Evolutionary conservation across 805 yeast species (phyloP).

Genomic region (Kodamaea leandrae): DNA sequence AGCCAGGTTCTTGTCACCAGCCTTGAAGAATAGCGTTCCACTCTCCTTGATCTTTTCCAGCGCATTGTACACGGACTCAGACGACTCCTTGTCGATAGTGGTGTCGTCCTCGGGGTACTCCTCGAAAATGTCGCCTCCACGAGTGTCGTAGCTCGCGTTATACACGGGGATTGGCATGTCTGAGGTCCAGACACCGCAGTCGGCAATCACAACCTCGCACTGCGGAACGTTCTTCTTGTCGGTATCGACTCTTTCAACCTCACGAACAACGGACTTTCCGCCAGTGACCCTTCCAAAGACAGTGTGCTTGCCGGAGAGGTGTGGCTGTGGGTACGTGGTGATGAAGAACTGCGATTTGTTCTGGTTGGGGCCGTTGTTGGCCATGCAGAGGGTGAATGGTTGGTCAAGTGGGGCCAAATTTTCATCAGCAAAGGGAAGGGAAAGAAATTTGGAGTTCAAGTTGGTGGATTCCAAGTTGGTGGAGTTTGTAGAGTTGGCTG

Average conservation of each 20-base stretch:
- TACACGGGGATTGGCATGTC: constrained; percentile 53
- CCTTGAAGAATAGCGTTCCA: constrained; percentile 59
- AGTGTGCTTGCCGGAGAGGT: constrained; percentile 71
- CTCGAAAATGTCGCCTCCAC: constrained; percentile 72
- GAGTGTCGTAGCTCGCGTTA: constrained; percentile 57
- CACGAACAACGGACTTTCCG: constrained; percentile 70
- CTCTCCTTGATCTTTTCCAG: constrained; percentile 60
- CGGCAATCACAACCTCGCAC: constrained; percentile 45
- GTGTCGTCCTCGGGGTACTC: constrained; percentile 75
- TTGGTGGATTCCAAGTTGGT: too few species aligned
- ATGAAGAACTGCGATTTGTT: constrained; percentile 72
- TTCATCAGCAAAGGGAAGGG: constrained; percentile 50
- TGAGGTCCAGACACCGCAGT: constrained; percentile 64
- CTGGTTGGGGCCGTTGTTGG: constrained; percentile 51
- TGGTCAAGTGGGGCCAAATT: constrained; percentile 45
- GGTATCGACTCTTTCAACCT: constrained; percentile 51
- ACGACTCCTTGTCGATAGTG: constrained; percentile 55
- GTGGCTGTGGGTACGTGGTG: constrained; percentile 66
- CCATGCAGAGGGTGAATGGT: constrained; percentile 60
- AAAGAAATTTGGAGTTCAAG: too few species aligned
- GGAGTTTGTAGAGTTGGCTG: too few species aligned
- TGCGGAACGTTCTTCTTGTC: constrained; percentile 42
- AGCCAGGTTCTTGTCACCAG: constrained; percentile 50
- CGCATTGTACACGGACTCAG: constrained; percentile 51
- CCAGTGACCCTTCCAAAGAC: constrained; percentile 69